A percentile compares a stretch with the other conserved stretches of the same genome.
Evolutionary conservation across 768 basidiomycete species (phyloP).

Genomic region (Lactarius psammicola): DNA sequence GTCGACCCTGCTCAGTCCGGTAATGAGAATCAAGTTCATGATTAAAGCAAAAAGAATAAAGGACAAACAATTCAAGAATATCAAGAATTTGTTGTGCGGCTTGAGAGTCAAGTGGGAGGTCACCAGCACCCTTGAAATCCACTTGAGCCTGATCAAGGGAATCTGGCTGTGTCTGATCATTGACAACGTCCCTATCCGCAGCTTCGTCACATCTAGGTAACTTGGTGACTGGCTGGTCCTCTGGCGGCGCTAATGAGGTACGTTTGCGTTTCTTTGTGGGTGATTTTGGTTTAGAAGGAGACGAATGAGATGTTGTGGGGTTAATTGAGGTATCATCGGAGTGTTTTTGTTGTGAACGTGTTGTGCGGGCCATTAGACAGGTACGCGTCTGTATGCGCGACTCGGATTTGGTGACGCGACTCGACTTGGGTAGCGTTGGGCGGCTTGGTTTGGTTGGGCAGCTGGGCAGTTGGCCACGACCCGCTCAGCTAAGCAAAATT

Average conservation of each 20-base stretch:
- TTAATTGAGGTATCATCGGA: constrained; percentile 38
- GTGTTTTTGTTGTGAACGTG: constrained; percentile 59
- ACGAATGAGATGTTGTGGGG: constrained; percentile 28
- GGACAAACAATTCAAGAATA: constrained; percentile 54
- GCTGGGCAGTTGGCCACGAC: not conserved
- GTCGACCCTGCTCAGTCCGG: constrained; percentile 53
- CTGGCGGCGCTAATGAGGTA: constrained; percentile 42
- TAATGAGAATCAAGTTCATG: constrained; percentile 14
- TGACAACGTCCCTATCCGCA: constrained; percentile 37
- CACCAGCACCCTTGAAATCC: constrained; percentile 42
- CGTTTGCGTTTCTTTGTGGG: constrained; percentile 70
- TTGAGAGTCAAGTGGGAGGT: constrained; percentile 45
- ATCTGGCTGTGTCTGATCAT: constrained; percentile 31
- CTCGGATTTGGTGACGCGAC: constrained; percentile 22
- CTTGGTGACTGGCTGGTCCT: constrained; percentile 52
- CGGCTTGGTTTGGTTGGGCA: not conserved
- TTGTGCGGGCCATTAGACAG: constrained; percentile 67
- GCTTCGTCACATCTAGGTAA: constrained; percentile 41
- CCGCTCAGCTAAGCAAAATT: not conserved
- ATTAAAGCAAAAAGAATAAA: constrained; percentile 1
- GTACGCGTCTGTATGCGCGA: constrained; percentile 37
- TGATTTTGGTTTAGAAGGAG: constrained; percentile 35
- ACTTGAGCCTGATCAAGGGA: constrained; percentile 28
- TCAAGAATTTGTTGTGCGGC: constrained; percentile 57
- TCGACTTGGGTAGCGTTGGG: constrained; percentile 23